Evolutionary conservation across 2,329 filamentous ascomycete genomes (phyloP).

Genomic region (Camillea tinctor): DNA sequence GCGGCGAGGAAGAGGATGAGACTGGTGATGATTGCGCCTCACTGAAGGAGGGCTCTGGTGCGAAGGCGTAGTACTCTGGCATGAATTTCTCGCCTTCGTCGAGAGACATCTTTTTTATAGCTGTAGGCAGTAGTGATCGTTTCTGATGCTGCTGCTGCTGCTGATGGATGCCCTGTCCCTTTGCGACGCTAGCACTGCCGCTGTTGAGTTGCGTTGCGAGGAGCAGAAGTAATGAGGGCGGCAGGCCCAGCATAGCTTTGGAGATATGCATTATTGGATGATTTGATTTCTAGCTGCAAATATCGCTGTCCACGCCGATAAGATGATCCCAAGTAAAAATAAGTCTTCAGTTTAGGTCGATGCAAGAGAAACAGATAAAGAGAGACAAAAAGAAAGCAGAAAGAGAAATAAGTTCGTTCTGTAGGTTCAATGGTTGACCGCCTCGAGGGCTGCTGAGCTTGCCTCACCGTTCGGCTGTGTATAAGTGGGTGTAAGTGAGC

Average conservation of each 20-base stretch:
- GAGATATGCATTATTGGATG: slow-evolving; percentile 41
- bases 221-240: slow-evolving; percentile 46
- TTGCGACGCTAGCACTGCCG: slow-evolving; percentile 20
- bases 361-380: not conserved
- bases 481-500: too few species aligned
- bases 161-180: not conserved
- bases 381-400: not conserved
- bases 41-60: slow-evolving; percentile 14
- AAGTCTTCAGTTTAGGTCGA: not conserved
- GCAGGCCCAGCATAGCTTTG: slow-evolving; percentile 37
- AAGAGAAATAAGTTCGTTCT: not conserved
- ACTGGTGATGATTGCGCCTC: slow-evolving; percentile 19
- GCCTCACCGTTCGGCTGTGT: not conserved
- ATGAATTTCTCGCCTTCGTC: slow-evolving; percentile 74
- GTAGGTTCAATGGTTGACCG: not conserved
- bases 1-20: slow-evolving; percentile 31
- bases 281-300: too few species aligned
- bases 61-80: slow-evolving; percentile 61
- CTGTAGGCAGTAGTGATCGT: slow-evolving; percentile 47
- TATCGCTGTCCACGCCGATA: too few species aligned
- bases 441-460: not conserved
- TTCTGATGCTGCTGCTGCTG: not conserved
- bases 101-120: slow-evolving; percentile 68
- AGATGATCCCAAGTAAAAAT: too few species aligned
- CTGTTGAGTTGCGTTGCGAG: slow-evolving; percentile 39